These are phyloP conservation scores for Verruconis gallopava DNA, from an alignment of 2,329 filamentous ascomycete species.

Conservation along the genomic window DNA sequence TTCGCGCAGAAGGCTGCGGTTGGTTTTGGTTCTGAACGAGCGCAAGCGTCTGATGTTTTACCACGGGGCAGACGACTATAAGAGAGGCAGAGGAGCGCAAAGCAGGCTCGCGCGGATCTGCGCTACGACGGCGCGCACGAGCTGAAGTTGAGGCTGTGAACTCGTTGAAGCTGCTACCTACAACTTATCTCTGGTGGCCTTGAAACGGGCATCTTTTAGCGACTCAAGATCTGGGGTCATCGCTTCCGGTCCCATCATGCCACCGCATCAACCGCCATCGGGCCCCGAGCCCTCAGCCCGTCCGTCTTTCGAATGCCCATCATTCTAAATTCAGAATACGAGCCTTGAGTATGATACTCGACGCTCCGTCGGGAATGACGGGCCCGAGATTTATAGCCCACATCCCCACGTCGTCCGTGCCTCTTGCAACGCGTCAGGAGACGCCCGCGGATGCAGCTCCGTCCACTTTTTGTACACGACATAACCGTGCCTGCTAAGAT, in stretches of 20 bases:
- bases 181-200: no score
- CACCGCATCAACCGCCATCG: no score
- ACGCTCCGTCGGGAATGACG: neutral
- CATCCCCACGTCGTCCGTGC: neutral
- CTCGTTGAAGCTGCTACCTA: no score
- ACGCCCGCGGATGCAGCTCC: neutral
- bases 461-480: neutral
- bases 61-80: no score
- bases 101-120: no score
- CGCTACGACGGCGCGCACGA: no score
- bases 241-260: no score
- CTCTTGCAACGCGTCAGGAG: neutral
- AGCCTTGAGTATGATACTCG: neutral
- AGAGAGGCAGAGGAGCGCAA: no score
- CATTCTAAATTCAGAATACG: neutral
- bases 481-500: neutral
- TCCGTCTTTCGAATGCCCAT: neutral
- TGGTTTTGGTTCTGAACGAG: neutral
- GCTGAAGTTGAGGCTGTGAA: no score
- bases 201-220: no score
- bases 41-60: no score
- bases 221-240: no score
- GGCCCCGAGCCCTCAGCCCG: neutral
- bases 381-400: neutral
- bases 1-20: neutral